Base-by-base conservation (phyloP, 768 basidiomycete genomes). In the Ramaria sp. region DNA sequence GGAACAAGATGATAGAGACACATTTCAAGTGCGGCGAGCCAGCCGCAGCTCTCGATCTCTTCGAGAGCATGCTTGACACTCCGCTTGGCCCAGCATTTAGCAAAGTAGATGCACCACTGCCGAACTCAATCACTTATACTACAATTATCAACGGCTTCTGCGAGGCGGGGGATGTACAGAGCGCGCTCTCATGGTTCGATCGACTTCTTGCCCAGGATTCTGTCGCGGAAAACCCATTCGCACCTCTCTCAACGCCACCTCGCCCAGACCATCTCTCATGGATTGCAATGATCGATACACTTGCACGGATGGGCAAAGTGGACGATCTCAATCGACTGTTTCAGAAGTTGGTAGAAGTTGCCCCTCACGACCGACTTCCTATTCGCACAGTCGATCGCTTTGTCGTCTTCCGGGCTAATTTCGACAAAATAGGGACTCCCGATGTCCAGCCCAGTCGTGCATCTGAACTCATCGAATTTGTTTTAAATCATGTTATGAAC, bases 1-100 rank as follows among this genome's bases (percentile, higher is more conserved):
- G 81, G 81, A 87, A 88, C 61, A 73, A 78, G 63, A 89, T 91
- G 84, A 81, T 93, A 37, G 75, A 81, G 49, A 77, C 82, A 0
- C 84, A 88, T 67, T 84, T 93, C 73, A 75, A 72, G 39, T 77
- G 73, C 39, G 82, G 82, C 1, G 69, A 81, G 51, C 76, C 85
- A 0, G 80, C 79, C 20, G 78, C 77, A 46, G 91, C 83, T 9
- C 63, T 91, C 10, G 79, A 68, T 22, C 67, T 92, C 2, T 70
- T 93, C 42, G 82, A 86, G 55, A 69, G 76, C 60, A 91, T 92
- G 86, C 71, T 91, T 67, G 74, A 78, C 56, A 71, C 77, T 0
- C 56, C 69, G 7, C 60, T 64, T 2, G 67, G 70, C 1, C 59
- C 61, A 7, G 42, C 63, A 1, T 76, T 76, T 42, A 62, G 62